A percentile compares a stretch with the other conserved stretches of the same genome.
These are phyloP conservation scores for Rubroshorea leprosula DNA, from an alignment of 345 rosid genomes.

Conservation along the genomic window DNA sequence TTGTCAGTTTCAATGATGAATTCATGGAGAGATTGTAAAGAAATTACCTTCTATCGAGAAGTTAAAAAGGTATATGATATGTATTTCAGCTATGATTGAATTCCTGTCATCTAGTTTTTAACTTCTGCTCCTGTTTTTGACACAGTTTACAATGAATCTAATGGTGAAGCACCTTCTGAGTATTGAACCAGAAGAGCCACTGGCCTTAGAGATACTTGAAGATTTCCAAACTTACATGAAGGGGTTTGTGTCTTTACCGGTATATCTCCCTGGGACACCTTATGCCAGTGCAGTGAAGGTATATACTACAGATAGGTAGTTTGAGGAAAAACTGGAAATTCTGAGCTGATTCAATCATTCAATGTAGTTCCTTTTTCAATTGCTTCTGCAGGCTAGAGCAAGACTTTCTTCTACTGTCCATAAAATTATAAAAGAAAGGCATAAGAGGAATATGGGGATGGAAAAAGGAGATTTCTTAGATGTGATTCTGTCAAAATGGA, in stretches of 20 bases:
- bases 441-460: constrained; percentile 8
- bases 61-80: constrained; percentile 42
- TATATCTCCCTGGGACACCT: constrained; percentile 62
- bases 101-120: neutral
- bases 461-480: constrained; percentile 54
- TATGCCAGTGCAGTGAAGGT: constrained; percentile 85
- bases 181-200: constrained; percentile 55
- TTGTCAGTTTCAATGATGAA: constrained; percentile 46
- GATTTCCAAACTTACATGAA: constrained; percentile 72
- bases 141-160: constrained; percentile 57
- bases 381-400: constrained; percentile 54
- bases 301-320: constrained; percentile 1
- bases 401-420: constrained; percentile 53
- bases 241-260: constrained; percentile 76
- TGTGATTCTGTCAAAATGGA: constrained; percentile 41
- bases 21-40: constrained; percentile 48
- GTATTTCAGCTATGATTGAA: too few relatives aligned
- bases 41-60: constrained; percentile 52
- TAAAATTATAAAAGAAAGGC: constrained; percentile 46
- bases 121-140: neutral
- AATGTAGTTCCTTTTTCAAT: neutral
- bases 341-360: neutral
- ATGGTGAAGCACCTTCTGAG: constrained; percentile 70
- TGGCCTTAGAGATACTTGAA: constrained; percentile 41
- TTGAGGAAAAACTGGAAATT: neutral